Percentiles rank a stretch among this genome's conserved stretches.
phyloP scores from a whole-genome alignment of 1,284 basidiomycete genomes.

The Cryptococcus floricola region DNA sequence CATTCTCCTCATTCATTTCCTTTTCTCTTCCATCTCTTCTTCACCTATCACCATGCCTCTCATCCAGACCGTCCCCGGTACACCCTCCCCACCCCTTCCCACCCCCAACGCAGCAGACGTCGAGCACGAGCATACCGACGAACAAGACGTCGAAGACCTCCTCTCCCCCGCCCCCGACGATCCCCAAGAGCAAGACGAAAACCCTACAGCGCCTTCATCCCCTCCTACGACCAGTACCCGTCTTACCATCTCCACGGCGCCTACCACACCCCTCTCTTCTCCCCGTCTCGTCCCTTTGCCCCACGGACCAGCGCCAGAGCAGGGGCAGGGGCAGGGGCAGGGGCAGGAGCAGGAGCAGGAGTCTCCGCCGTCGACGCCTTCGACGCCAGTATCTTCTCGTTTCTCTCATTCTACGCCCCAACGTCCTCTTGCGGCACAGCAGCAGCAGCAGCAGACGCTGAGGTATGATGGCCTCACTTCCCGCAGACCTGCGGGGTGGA shows the following conservation, averaged over 20 bases:
- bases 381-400: background rate
- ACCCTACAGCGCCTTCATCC: background rate
- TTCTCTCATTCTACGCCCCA: background rate
- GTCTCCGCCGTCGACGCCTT: background rate
- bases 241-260: background rate
- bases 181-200: background rate
- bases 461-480: background rate
- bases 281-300: background rate
- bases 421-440: background rate
- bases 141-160: too few species aligned
- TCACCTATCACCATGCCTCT: too few species aligned
- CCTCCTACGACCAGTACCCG: background rate
- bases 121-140: too few species aligned
- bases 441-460: background rate
- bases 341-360: too few species aligned
- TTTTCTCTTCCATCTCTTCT: too few species aligned
- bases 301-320: too few species aligned
- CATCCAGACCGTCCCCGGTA: too few species aligned
- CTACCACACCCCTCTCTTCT: background rate
- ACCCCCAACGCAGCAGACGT: too few species aligned
- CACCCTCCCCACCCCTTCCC: too few species aligned
- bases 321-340: too few species aligned
- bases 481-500: conserved; percentile 14
- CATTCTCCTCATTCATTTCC: too few species aligned
- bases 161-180: too few species aligned